These are phyloP conservation scores for Agrocybe praecox DNA, from an alignment of 768 basidiomycete genomes.

Conservation along the genomic window DNA sequence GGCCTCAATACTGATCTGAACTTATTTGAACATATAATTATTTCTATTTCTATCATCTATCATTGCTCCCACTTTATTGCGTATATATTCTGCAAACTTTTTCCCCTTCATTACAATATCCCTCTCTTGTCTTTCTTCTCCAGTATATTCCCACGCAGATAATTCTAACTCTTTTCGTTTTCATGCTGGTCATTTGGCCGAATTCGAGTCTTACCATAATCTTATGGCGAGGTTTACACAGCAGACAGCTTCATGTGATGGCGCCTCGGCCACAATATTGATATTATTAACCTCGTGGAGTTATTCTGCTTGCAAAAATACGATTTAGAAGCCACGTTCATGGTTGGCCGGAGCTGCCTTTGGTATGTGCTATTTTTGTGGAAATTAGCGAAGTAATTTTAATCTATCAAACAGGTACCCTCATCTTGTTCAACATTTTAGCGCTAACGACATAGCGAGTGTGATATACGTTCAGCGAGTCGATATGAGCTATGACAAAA, in stretches of 20 bases:
- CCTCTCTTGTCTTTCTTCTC: too few relatives aligned
- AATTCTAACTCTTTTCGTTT: too few relatives aligned
- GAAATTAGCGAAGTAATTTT: not conserved
- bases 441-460: slow-evolving; percentile 21
- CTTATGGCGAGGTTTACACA: slow-evolving; percentile 19
- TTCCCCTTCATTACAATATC: too few relatives aligned
- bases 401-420: slow-evolving; percentile 11
- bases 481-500: slow-evolving; percentile 25
- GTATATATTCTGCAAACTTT: too few relatives aligned
- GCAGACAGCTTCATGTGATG: slow-evolving; percentile 13
- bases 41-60: too few relatives aligned
- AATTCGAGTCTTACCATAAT: slow-evolving; percentile 17
- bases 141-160: too few relatives aligned
- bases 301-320: slow-evolving; percentile 26
- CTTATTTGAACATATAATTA: too few relatives aligned
- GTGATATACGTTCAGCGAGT: slow-evolving; percentile 32
- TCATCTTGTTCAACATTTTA: slow-evolving; percentile 18
- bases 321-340: slow-evolving; percentile 37
- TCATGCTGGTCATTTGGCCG: not conserved
- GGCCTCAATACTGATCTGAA: not conserved
- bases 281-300: slow-evolving; percentile 18
- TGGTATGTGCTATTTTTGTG: slow-evolving; percentile 22
- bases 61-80: too few relatives aligned
- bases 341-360: slow-evolving; percentile 31
- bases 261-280: slow-evolving; percentile 8